Conservation (phyloP, 208 protist species). For the Wallacemonas sp. region DNA sequence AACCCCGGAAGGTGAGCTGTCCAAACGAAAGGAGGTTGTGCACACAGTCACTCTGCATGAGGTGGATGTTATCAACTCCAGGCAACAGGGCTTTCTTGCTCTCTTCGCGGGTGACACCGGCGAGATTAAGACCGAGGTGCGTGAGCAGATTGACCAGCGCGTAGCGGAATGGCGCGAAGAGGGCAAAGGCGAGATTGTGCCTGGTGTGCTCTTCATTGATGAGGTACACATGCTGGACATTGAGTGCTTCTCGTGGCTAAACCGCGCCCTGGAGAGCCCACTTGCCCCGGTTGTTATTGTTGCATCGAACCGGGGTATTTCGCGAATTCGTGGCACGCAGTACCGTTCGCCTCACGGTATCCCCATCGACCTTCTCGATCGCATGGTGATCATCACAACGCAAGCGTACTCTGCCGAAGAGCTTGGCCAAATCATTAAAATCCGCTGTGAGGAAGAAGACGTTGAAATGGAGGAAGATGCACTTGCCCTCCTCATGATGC, state of each 20-base stretch:
- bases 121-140: constrained; percentile 99
- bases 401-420: constrained; percentile 95
- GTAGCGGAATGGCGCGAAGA: constrained; percentile 99
- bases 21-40: constrained; percentile 99
- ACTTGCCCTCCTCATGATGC: constrained; percentile 94
- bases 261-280: constrained; percentile 98
- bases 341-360: constrained; percentile 99
- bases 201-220: constrained; percentile 97
- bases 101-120: constrained; percentile 99
- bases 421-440: constrained; percentile 96
- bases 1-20: constrained; percentile 98
- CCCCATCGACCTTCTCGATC: constrained; percentile 98
- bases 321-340: constrained; percentile 98
- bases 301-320: constrained; percentile 99
- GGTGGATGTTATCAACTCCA: constrained; percentile 99
- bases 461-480: constrained; percentile 98
- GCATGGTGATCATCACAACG: constrained; percentile 99
- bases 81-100: constrained; percentile 99
- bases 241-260: constrained; percentile 99
- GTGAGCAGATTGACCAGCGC: constrained; percentile 99
- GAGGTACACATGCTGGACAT: constrained; percentile 99
- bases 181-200: constrained; percentile 99
- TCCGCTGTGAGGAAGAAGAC: constrained; percentile 99
- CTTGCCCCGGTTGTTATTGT: constrained; percentile 99
- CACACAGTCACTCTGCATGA: constrained; percentile 99